These are phyloP conservation scores for Micromonas commoda DNA, from an alignment of 139 green algal species.

Conservation along the genomic window DNA sequence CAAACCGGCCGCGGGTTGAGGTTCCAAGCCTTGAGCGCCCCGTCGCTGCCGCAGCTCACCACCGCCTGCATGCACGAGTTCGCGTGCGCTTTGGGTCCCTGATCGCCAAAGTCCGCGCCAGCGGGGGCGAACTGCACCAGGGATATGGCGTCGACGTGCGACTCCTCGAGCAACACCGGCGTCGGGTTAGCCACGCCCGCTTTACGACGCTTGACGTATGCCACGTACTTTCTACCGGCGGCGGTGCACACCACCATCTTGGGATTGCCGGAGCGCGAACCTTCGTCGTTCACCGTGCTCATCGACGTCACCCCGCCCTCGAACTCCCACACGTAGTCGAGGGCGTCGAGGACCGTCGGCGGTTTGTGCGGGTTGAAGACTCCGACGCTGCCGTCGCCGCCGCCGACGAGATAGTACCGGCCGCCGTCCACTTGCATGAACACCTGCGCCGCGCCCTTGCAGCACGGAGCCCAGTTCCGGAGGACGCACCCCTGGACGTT, in stretches of 20 bases:
- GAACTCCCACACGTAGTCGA: not conserved
- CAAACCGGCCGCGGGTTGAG: not conserved
- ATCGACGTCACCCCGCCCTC: not conserved
- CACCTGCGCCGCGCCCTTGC: not conserved
- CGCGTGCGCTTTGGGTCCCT: too few relatives aligned
- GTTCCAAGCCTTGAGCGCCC: not conserved
- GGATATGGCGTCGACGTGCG: not conserved
- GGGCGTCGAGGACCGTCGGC: not conserved
- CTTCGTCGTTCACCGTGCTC: not conserved
- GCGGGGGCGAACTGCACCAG: not conserved
- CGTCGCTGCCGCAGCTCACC: not conserved
- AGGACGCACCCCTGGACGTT: not conserved
- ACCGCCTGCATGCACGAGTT: too few relatives aligned
- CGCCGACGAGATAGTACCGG: not conserved
- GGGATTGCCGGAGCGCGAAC: too few relatives aligned
- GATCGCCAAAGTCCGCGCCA: not conserved
- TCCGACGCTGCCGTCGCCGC: not conserved
- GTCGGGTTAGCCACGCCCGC: not conserved
- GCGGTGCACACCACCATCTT: not conserved
- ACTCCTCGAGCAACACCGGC: not conserved
- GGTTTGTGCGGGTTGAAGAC: not conserved
- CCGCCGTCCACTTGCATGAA: not conserved
- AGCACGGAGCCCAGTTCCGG: not conserved
- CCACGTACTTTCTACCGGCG: not conserved
- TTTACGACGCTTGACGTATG: not conserved